Evolutionary conservation across 176 grass and related monocot species (phyloP), one percentile per base, ranked within the genome.

Genomic region (Carex scoparia): DNA sequence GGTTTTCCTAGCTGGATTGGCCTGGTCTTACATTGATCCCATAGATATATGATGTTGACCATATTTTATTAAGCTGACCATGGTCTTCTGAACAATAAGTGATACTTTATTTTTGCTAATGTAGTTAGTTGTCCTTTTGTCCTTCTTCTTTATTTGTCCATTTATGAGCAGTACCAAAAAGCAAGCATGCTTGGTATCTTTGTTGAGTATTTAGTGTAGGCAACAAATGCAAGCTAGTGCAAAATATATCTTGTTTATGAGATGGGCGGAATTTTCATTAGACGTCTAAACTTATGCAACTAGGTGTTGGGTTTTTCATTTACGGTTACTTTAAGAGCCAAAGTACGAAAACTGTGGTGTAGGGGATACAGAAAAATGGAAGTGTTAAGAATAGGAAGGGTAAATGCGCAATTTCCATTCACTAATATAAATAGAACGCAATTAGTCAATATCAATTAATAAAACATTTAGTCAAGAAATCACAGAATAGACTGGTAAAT

Each of bases 41-140:
- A 65, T 65, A 30, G 54, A 38, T 65, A 49, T 66, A 83, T 83
- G 60, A 67, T 67, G 80, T 83, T 83, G 80, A 83, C 80, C 37
- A 54, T 77, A 77, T 53, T 55, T 27, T 77, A 55, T 55, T 76
- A 53, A 46, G 44, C 46, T 76, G 71, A 76, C 71, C 19, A 32
- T 64, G 65, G 58, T 81, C 30, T 61, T 62, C 58, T 81, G 35
- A 80, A 6, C 53, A 55, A 80, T 18, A 38, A 57, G 42, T 79
- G 33, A 80, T 60, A 56, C 27, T 54, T 56, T 79, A 11, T 73
- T 51, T 73, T 55, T 77, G 66, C 72, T 31, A 32, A 32, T 77
- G n/a, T 15, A 77, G 72, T 56, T 15, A 77, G 72, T 56, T 51
- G 23, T 31, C 10, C 1, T 54, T 69, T 76, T 53, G 10, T 76